These are phyloP conservation scores for Solanum habrochaites DNA, from an alignment of 257 asterid species.

Conservation along the genomic window DNA sequence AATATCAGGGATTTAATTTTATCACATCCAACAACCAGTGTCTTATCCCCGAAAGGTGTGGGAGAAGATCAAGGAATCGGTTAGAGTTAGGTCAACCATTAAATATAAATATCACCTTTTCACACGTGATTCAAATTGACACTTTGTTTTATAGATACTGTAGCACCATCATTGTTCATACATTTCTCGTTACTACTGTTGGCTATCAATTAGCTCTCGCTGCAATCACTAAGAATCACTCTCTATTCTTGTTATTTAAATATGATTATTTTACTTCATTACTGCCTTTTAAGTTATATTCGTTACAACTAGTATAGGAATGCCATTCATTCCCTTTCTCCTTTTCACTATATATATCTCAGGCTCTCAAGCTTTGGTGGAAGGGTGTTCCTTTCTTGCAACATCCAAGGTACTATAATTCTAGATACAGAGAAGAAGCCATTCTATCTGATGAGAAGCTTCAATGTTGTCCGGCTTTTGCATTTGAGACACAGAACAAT, in stretches of 20 bases:
- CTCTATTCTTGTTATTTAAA: not conserved
- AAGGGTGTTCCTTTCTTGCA: conserved; percentile 53
- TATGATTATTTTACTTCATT: not conserved
- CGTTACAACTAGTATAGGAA: not conserved
- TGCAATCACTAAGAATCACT: not conserved
- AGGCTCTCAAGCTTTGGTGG: conserved; percentile 95
- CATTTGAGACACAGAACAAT: conserved; percentile 1
- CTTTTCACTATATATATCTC: not conserved
- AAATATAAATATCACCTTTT: not conserved
- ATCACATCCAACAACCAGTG: not conserved
- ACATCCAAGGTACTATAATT: conserved; percentile 59
- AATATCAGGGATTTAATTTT: not conserved
- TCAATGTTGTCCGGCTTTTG: conserved; percentile 20
- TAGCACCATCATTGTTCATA: not conserved
- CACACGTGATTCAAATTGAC: not conserved
- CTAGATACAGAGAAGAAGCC: conserved; percentile 51
- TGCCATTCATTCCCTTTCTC: not conserved
- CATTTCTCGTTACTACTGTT: not conserved
- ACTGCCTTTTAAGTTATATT: not conserved
- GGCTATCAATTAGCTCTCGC: not conserved
- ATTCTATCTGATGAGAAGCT: conserved; percentile 16
- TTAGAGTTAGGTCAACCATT: not conserved
- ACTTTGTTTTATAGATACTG: not conserved
- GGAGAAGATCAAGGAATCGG: not conserved
- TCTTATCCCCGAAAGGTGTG: not conserved